Evolutionary conservation across 176 grass and related monocot species (phyloP), one percentile per base, ranked within the genome.

Genomic region (Carex pumila): DNA sequence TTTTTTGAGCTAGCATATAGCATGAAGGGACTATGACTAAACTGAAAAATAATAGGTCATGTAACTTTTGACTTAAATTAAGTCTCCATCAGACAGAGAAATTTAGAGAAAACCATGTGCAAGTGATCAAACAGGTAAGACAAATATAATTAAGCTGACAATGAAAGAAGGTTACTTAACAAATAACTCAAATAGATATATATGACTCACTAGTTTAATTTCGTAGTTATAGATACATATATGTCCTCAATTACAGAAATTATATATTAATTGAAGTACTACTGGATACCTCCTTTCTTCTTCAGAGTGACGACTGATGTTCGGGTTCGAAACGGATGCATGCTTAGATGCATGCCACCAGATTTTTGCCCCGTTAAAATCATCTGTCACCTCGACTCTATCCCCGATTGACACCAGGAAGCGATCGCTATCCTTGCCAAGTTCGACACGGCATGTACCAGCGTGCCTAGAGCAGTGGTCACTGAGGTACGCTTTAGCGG

Each of bases 401-500:
- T 79, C 86, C 29, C 74, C 86, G 21, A 88, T 65, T 0, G 66
- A 76, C 6, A 88, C 65, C 12, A 84, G 14, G 32, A 68, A 75
- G 1, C 37, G 61, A 22, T 34, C 63, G 14, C 80, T 88, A 49
- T 78, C 86, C 17, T 84, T 77, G 54, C 86, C 69, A 7, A 88
- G 45, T 4, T 88, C 86, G 17, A 64, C 75, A 18, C 65, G 58
- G 43, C 81, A 83, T 3, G 1, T 62, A 2, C 37, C 17, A 21
- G 87, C 83, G 3, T 17, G 19, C 13, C 49, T n/a, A 10, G 83
- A 74, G 64, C 83, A 85, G 54, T 59, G 60, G 10, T 59, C 83
- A 39, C 65, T 64, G 25, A 89, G 83, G 58, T 85, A 89, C 13
- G 87, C 83, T 8, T 89, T 71, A 54, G 79, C 17, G 31, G 83